Evolutionary conservation across 1,284 basidiomycete genomes (phyloP).

Genomic region (Uromyces viciae-fabae): DNA sequence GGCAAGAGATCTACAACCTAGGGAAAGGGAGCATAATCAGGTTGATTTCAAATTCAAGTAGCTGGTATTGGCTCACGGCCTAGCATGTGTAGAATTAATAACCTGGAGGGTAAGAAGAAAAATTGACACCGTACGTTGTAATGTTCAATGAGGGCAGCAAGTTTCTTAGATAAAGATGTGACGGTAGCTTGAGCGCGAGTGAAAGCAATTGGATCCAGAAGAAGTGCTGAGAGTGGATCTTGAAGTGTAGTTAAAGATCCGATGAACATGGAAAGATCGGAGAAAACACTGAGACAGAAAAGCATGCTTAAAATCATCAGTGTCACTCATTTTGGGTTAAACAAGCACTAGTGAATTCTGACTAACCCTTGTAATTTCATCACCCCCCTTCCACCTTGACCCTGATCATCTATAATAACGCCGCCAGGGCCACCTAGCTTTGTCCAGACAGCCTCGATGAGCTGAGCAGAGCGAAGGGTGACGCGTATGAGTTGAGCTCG

Average conservation of each 20-base stretch:
- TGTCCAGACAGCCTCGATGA: slow-evolving; percentile 38
- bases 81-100: background rate
- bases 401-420: slow-evolving; percentile 42
- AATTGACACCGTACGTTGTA: slow-evolving; percentile 12
- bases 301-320: background rate
- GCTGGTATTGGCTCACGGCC: no score
- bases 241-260: slow-evolving; percentile 40
- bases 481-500: slow-evolving; percentile 33
- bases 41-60: background rate
- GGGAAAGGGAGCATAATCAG: background rate
- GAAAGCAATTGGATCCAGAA: slow-evolving; percentile 35
- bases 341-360: no score
- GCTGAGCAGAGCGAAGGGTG: slow-evolving; percentile 22
- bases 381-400: slow-evolving; percentile 28
- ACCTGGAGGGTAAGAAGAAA: background rate
- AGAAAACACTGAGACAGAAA: slow-evolving; percentile 21
- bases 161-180: slow-evolving; percentile 38
- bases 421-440: slow-evolving; percentile 25
- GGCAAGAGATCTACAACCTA: slow-evolving; percentile 25
- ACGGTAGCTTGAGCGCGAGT: slow-evolving; percentile 39
- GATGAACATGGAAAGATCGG: slow-evolving; percentile 41
- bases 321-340: no score
- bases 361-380: slow-evolving; percentile 44
- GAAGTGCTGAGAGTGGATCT: slow-evolving; percentile 26
- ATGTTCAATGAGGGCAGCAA: slow-evolving; percentile 4